Evolutionary conservation across 2,329 filamentous ascomycete genomes (phyloP), one percentile per base, ranked within the genome.

Genomic region (Pestalotiopsis sp.): DNA sequence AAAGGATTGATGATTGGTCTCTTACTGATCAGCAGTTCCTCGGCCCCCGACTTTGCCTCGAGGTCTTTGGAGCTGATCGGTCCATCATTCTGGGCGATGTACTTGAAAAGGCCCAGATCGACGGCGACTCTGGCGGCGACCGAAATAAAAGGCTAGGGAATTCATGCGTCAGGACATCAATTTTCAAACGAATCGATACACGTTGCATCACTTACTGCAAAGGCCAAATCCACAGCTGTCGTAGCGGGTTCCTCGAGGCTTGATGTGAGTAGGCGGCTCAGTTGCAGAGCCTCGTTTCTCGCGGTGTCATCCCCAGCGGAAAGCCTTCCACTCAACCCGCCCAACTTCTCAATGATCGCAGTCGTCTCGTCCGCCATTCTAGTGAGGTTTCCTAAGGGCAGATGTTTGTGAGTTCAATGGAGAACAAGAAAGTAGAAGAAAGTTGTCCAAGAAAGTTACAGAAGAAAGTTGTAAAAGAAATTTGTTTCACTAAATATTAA

Each of bases 11-110:
- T 20, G 3, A 64, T 17, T 14, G 58, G 23, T 23, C 38, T 59
- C 63, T 20, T 70, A 76, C 75, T 62, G 57, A 77, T 76, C 20
- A 77, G 41, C 5, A 75, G 58, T 65, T 76, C 75, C 66, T 77
- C 75, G 4, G 72, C 73, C 1, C 73, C 68, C 1, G 75, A 72
- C 3, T 71, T 57, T 0, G 65, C 59, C 1, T 74, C 73, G 1
- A 77, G 73, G 25, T 73, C 66, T 31, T 67, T 3, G 0, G 73
- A 76, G 9, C 67, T 72, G 23, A 75, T 59, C 0, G 71, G 68
- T 9, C 52, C 66, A 7, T 56, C 67, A 36, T 71, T 23, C 6
- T 64, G 14, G 7, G 60, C 36, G 20, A 77, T 76, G 14, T 69
- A 64, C 41, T 71, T 74, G 69, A 77, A 76, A 5, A 77, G 72